Evolutionary conservation across 257 asterid species (phyloP), one percentile per base, ranked within the genome.

Genomic region (Buddleja alternifolia): DNA sequence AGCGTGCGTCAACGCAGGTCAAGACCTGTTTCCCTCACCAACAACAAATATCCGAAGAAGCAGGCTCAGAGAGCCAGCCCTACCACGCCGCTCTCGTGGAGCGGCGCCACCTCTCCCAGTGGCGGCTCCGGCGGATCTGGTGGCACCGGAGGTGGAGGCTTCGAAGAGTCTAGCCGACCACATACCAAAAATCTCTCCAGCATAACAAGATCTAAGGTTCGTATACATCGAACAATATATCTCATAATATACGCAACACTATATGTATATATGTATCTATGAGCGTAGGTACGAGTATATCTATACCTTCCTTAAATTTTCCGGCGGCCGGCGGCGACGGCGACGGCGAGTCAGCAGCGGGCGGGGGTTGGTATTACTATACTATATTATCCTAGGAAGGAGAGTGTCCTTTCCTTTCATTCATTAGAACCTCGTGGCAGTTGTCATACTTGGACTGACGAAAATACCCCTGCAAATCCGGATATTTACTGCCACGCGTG

Each of bases 1-100:
- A 84, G 64, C 64, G 87, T 85, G 57, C 88, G 97, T 14, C 95
- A 86, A 59, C 91, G 88, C 60, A 85, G 95, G 71, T 85, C 96
- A 3, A 90, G 72, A 25, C 62, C 82, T 0, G 77, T 67, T 15
- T 20, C 64, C 1, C 55, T 61, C 23, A 54, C 5, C 60, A 24
- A 6, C 62, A 59, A 60, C 68, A 77, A 72, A 5, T 1, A 29
- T 5, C 2, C 2, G 72, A 76, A 82, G 10, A 66, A 37, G 0
- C 37, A 55, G 58, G 42, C 85, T 9, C 82, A 64, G 21, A 73
- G 81, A 68, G 85, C 79, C 3, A 90, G 95, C 63, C 95, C 95
- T 0, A 76, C 79, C 46, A 90, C 97, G 66, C 91, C 97, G 64
- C 87, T 88, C 9, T 88, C 93, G 1, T 90, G 89, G 91, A 82